Evolutionary conservation across 257 asterid species (phyloP).

Genomic region (Solanum medicagineum): DNA sequence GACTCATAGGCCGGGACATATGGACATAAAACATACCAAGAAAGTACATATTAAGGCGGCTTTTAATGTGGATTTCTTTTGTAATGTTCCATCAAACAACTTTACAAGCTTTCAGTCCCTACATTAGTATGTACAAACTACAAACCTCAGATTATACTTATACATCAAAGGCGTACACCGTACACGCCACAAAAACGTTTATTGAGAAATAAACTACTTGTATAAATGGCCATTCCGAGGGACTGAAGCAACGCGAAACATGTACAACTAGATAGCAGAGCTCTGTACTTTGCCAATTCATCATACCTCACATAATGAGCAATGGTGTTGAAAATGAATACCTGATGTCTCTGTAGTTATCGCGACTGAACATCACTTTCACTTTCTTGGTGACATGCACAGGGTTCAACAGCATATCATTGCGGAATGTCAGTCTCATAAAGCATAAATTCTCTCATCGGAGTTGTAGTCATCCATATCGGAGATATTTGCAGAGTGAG

Average conservation of each 20-base stretch:
- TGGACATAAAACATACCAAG: not conserved
- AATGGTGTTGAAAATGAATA: not conserved
- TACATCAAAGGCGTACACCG: not conserved
- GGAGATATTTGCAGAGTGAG: slow-evolving; percentile 63
- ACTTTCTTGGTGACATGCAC: not conserved
- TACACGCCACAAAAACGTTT: not conserved
- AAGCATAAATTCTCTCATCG: slow-evolving; percentile 81
- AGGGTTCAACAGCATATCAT: not conserved
- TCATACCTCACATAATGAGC: not conserved
- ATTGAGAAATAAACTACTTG: not conserved
- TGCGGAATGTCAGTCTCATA: slow-evolving; percentile 18
- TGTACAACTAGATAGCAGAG: not conserved
- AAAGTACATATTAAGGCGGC: not conserved
- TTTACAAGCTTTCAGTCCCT: not conserved
- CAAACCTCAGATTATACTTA: not conserved
- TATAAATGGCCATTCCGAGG: not conserved
- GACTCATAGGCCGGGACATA: not conserved
- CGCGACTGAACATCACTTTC: not conserved
- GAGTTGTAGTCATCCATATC: slow-evolving; percentile 78
- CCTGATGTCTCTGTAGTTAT: not conserved
- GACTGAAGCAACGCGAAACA: not conserved
- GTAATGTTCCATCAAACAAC: not conserved
- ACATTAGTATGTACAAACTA: not conserved
- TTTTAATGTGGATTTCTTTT: not conserved
- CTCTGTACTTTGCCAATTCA: not conserved